phyloP scores from a whole-genome alignment of 2,329 filamentous ascomycete species.

The Sclerotinia nivalis region DNA sequence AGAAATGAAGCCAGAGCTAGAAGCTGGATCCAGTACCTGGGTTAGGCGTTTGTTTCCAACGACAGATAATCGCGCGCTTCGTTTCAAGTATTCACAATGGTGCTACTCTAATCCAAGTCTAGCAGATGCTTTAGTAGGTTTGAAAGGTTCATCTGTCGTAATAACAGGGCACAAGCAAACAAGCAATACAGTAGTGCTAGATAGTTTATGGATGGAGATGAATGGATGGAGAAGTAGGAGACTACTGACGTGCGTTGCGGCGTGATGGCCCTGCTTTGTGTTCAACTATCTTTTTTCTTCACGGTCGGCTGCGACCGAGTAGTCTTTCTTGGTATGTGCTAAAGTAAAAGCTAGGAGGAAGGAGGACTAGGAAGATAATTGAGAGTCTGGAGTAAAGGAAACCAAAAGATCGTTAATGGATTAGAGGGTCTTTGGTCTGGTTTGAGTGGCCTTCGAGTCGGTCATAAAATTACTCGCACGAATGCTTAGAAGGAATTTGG shows the following conservation, averaged over 20 bases:
- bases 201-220: conserved; percentile 2
- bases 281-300: conserved; percentile 9
- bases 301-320: conserved; percentile 12
- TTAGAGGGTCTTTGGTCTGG: neutral
- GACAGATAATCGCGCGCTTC: conserved; percentile 27
- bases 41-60: conserved; percentile 27
- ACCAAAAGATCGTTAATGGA: neutral
- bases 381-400: neutral
- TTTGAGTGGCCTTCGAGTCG: neutral
- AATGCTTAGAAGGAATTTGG: conserved; percentile 21
- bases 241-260: conserved; percentile 21
- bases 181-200: conserved; percentile 7
- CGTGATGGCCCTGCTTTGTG: conserved; percentile 10
- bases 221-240: neutral
- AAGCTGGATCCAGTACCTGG: conserved; percentile 22
- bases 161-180: neutral
- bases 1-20: conserved; percentile 20
- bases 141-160: conserved; percentile 8
- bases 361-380: conserved; percentile 1
- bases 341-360: conserved; percentile 8
- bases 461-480: conserved; percentile 5
- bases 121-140: conserved; percentile 10
- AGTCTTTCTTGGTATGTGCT: neutral
- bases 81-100: conserved; percentile 24
- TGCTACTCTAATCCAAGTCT: conserved; percentile 21